phyloP scores from a whole-genome alignment of 768 basidiomycete genomes.

The Suillus weaverae region DNA sequence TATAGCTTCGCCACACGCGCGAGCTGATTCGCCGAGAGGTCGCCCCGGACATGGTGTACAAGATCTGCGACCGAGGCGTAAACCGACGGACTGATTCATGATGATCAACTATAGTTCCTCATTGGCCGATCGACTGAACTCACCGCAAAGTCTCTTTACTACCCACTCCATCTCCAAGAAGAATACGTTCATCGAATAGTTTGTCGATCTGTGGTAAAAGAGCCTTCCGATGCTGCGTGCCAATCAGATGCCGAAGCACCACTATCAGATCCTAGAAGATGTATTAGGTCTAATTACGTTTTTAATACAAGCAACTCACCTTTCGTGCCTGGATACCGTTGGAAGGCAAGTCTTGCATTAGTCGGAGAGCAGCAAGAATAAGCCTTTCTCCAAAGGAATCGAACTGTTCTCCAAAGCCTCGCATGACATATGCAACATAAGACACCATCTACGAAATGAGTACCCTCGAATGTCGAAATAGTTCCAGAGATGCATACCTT shows the following conservation, averaged over 20 bases:
- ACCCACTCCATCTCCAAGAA: constrained; percentile 82
- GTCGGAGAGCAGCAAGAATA: constrained; percentile 75
- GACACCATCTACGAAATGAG: constrained; percentile 70
- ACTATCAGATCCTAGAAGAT: constrained; percentile 79
- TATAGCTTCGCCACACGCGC: constrained; percentile 79
- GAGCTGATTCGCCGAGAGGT: constrained; percentile 76
- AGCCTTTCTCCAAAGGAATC: constrained; percentile 80
- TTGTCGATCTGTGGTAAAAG: constrained; percentile 85
- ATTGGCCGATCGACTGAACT: constrained; percentile 16
- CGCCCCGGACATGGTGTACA: constrained; percentile 85
- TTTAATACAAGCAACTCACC: constrained; percentile 39
- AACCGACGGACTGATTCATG: constrained; percentile 58
- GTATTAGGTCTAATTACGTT: constrained; percentile 1
- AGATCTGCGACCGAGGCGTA: constrained; percentile 92
- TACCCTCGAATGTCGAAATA: constrained; percentile 3
- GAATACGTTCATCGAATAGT: constrained; percentile 85
- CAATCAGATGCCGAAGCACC: constrained; percentile 87
- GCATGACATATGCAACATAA: constrained; percentile 86
- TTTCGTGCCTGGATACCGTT: constrained; percentile 81
- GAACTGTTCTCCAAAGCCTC: constrained; percentile 62
- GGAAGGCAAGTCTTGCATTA: constrained; percentile 91
- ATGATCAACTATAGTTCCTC: constrained; percentile 7
- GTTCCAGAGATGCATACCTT: constrained; percentile 52
- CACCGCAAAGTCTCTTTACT: constrained; percentile 84
- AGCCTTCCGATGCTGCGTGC: constrained; percentile 72